Evolutionary conservation across 169 alveolate species (phyloP).

Genomic region (Cryptosporidium sp.): DNA sequence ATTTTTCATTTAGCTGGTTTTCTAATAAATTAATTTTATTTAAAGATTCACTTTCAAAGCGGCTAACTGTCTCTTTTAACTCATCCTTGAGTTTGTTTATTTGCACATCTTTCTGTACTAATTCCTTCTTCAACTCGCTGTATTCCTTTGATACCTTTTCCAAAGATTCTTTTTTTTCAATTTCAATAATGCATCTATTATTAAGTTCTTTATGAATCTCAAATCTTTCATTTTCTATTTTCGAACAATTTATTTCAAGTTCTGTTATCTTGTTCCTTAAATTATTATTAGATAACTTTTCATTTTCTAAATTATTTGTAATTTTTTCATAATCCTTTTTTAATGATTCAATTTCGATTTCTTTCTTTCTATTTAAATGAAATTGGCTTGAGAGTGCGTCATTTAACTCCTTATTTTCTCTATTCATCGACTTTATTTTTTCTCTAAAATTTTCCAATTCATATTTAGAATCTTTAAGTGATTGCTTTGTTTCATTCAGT

Average conservation of each 20-base stretch:
- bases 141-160: conserved; percentile 24
- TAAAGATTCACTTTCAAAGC: background rate
- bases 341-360: conserved; percentile 25
- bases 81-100: background rate
- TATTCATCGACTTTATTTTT: conserved; percentile 21
- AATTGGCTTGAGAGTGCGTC: conserved; percentile 70
- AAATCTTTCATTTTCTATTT: conserved; percentile 50
- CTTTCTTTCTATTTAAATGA: conserved; percentile 56
- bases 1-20: conserved; percentile 4
- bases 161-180: conserved; percentile 34
- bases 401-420: conserved; percentile 67
- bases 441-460: background rate
- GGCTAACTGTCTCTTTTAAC: background rate
- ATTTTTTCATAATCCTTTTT: background rate
- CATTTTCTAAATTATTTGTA: conserved; percentile 21
- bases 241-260: conserved; percentile 22
- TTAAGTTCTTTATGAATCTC: conserved; percentile 68
- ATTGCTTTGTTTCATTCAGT: conserved; percentile 52
- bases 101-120: conserved; percentile 6
- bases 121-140: conserved; percentile 17
- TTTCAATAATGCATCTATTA: conserved; percentile 24
- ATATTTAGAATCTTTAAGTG: conserved; percentile 13
- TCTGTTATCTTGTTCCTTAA: conserved; percentile 7
- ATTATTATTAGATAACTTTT: conserved; percentile 1
- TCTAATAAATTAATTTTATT: background rate